Conservation (phyloP, 768 basidiomycete genomes). For the Tulasnella sp. region DNA sequence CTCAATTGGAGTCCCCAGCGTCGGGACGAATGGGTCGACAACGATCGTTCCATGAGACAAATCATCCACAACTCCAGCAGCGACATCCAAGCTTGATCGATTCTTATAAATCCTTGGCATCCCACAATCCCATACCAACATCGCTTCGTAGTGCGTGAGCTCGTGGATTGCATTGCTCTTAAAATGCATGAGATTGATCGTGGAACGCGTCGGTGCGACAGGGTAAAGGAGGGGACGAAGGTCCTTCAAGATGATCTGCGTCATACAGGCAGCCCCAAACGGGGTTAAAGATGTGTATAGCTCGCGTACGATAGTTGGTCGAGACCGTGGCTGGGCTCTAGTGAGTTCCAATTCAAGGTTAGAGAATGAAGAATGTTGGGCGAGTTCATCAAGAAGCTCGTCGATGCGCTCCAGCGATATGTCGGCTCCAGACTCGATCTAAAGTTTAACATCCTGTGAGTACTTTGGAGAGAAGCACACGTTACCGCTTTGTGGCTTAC, state of each 20-base stretch:
- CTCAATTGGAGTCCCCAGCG: slow-evolving; percentile 56
- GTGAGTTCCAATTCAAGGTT: slow-evolving; percentile 26
- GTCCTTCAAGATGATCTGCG: slow-evolving; percentile 85
- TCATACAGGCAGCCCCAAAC: slow-evolving; percentile 53
- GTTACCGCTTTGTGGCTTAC: slow-evolving; percentile 25
- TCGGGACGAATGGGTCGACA: slow-evolving; percentile 28
- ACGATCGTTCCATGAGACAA: slow-evolving; percentile 28
- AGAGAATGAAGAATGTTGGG: slow-evolving; percentile 53
- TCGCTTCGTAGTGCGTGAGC: slow-evolving; percentile 51
- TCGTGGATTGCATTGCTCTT: slow-evolving; percentile 46
- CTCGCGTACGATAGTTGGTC: slow-evolving; percentile 35
- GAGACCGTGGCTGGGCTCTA: slow-evolving; percentile 28
- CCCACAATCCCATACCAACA: slow-evolving; percentile 60
- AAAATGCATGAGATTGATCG: slow-evolving; percentile 39
- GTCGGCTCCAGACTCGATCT: slow-evolving; percentile 17
- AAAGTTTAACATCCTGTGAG: background rate
- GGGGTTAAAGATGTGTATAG: slow-evolving; percentile 55
- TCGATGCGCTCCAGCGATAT: slow-evolving; percentile 47
- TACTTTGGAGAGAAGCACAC: background rate
- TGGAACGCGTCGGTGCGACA: slow-evolving; percentile 39
- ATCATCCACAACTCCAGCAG: slow-evolving; percentile 32
- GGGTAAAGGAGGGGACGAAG: slow-evolving; percentile 71
- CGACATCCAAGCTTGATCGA: slow-evolving; percentile 49
- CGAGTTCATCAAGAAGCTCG: slow-evolving; percentile 60
- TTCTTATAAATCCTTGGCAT: slow-evolving; percentile 46